These are phyloP conservation scores for Fusarium protoensiforme DNA, from an alignment of 2,329 filamentous ascomycete species.

Conservation along the genomic window DNA sequence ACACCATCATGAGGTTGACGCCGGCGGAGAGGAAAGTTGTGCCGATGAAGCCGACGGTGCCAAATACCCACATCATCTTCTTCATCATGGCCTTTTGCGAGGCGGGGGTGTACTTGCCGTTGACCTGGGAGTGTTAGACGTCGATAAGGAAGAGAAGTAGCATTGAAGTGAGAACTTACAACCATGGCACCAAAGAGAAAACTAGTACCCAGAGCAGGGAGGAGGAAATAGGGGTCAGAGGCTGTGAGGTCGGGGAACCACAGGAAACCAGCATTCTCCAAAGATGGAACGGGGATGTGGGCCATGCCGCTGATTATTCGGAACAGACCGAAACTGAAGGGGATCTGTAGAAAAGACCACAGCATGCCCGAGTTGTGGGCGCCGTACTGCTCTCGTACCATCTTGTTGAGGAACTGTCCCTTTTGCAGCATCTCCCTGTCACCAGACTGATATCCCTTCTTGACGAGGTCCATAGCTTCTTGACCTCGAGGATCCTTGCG, in stretches of 20 bases:
- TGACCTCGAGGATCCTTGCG: slow-evolving; percentile 64
- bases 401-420: slow-evolving; percentile 48
- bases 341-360: slow-evolving; percentile 60
- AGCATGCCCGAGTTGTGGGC: slow-evolving; percentile 48
- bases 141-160: too few species aligned
- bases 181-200: slow-evolving; percentile 68
- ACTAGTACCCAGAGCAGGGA: slow-evolving; percentile 72
- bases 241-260: slow-evolving; percentile 86
- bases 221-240: slow-evolving; percentile 79
- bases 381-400: slow-evolving; percentile 51
- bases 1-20: slow-evolving; percentile 60
- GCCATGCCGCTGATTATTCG: slow-evolving; percentile 80
- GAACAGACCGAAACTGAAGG: slow-evolving; percentile 85
- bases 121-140: slow-evolving; percentile 45
- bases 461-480: slow-evolving; percentile 61
- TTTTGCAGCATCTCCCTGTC: slow-evolving; percentile 57
- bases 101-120: slow-evolving; percentile 47
- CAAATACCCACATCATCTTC: slow-evolving; percentile 56
- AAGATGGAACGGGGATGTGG: slow-evolving; percentile 80
- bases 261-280: slow-evolving; percentile 75
- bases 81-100: slow-evolving; percentile 52
- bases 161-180: slow-evolving; percentile 47
- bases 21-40: slow-evolving; percentile 61
- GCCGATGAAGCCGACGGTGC: slow-evolving; percentile 55
- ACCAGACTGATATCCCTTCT: slow-evolving; percentile 51